Conservation (phyloP, 352 stramenopile species). For the Phytopythium aichiense region DNA sequence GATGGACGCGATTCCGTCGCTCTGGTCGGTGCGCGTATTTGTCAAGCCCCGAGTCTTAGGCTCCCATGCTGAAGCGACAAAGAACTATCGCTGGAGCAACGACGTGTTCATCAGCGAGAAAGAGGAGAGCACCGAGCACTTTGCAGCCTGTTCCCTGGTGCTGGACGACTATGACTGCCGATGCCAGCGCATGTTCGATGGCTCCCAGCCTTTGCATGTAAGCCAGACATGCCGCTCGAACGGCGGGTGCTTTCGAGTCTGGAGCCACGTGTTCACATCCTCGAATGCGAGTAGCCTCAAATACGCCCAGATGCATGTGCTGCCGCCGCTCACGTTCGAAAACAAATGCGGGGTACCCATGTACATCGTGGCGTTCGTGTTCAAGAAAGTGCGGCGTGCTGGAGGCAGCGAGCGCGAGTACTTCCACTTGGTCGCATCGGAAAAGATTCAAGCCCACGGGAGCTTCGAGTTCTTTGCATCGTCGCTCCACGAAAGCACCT, state of each 20-base stretch:
- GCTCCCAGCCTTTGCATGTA: slow-evolving; percentile 63
- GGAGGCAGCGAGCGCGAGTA: slow-evolving; percentile 60
- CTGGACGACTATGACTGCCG: slow-evolving; percentile 71
- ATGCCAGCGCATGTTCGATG: slow-evolving; percentile 79
- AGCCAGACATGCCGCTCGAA: slow-evolving; percentile 68
- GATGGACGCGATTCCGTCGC: slow-evolving; percentile 52
- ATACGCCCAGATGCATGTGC: slow-evolving; percentile 64
- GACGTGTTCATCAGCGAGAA: slow-evolving; percentile 72
- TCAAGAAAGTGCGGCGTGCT: slow-evolving; percentile 69
- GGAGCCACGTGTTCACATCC: slow-evolving; percentile 53
- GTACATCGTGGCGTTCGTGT: slow-evolving; percentile 65
- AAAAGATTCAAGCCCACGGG: slow-evolving; percentile 42
- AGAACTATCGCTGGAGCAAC: slow-evolving; percentile 78
- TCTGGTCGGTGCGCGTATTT: slow-evolving; percentile 58
- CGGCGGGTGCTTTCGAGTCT: slow-evolving; percentile 66
- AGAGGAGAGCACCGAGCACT: slow-evolving; percentile 49
- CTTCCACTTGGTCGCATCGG: slow-evolving; percentile 66
- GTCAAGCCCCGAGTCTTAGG: slow-evolving; percentile 40
- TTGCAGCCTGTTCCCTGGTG: slow-evolving; percentile 61
- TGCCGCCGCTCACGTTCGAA: slow-evolving; percentile 64
- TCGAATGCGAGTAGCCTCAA: slow-evolving; percentile 63
- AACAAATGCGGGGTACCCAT: slow-evolving; percentile 78
- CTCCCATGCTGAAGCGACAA: slow-evolving; percentile 7
- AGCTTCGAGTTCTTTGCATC: slow-evolving; percentile 60
- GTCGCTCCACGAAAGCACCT: slow-evolving; percentile 72